Base-by-base conservation (phyloP, 345 rosid species). In the Eucalyptus curtisii region DNA sequence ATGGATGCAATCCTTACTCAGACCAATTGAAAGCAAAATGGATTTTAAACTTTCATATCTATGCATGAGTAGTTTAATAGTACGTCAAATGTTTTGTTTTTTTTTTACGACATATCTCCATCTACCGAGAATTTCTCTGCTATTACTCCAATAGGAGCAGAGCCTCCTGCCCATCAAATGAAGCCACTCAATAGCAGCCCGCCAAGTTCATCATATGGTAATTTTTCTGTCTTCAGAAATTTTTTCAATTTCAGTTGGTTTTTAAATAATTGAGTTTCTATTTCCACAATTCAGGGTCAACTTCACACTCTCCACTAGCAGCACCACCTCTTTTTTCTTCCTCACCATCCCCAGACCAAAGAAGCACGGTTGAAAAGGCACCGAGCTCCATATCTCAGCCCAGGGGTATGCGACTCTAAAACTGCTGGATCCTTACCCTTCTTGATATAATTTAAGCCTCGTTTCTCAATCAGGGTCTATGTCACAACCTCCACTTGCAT, bases 131-230 rank as follows among this genome's bases (percentile, higher is more conserved):
- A 49, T 86, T 88, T 89, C 82, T 88, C 92, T 53, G 88, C 79
- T 59, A 50, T 91, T 88, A 88, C 92, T 86, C 90, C 94, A 45
- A 24, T 59, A 27, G 86, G 89, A 61, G 92, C 93, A 90, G 86
- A 40, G 86, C 86, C 89, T 88, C 87, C 91, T 17, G 45, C 25
- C 76, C 86, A 88, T 86, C 91, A 86, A 37, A 86, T 42, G 79
- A 89, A 49, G 30, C 86, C 92, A 55, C 71, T 66, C 30, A 71
- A 79, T 50, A 89, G 92, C 86, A 87, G 87, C 87, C 87, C 89
- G 33, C 91, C 91, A 8, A 89, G 91, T 88, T 52, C 91, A 87
- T 89, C 79, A 20, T 68, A 44, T 71, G 90, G 90, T 89, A 89
- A 89, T 55, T 71, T 66, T n/a, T 49, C 66, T 31, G 37, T 61